Base-by-base conservation (phyloP, 306 rosid species). In the Vigna reflexopilosa region DNA sequence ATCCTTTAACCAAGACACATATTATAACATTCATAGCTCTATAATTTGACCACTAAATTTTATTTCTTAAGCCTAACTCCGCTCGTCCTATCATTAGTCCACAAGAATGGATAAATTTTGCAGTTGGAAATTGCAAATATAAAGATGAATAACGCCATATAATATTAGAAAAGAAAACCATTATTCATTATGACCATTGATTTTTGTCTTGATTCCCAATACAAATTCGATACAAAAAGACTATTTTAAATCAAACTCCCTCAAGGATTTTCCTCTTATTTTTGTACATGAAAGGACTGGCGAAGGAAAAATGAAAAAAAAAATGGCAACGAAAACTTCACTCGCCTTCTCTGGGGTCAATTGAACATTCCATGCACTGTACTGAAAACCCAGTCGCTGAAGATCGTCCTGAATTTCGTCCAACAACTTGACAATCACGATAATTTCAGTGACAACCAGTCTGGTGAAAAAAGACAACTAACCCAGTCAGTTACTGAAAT, bases 241-340 rank as follows among this genome's bases (percentile, higher is more conserved):
- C 34, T 70, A 59, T 62, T 67, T 70, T 40, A 71, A 49, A 77
- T 36, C 19, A 11, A 44, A 44, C 13, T n/a, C 24, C 65, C 76
- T 38, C 30, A 13, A 11, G 38, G 47, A 55, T 20, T 57, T 68
- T 68, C 65, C 49, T 42, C 66, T 52, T 42, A 52, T 54, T 54
- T 81, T 54, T 84, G 72, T 61, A 56, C 78, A 38, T 45, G 44
- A 70, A 48, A 11, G 20, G 54, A 22, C 75, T 79, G 40, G 20
- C 30, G 55, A 32, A 6, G 34, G 10, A 52, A 67, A 30, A 40
- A 57, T 30, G 63, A 28, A 40, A 67, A 56, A 75, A 13, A 51
- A 6, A 38, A 38, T 22, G 24, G 68, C 76, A 64, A 48, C 50
- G 57, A 72, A 76, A 80, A 72, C 57, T 67, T 63, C 63, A 73